Evolutionary conservation across 2,329 filamentous ascomycete species (phyloP).

Genomic region (Epichloe sibirici): DNA sequence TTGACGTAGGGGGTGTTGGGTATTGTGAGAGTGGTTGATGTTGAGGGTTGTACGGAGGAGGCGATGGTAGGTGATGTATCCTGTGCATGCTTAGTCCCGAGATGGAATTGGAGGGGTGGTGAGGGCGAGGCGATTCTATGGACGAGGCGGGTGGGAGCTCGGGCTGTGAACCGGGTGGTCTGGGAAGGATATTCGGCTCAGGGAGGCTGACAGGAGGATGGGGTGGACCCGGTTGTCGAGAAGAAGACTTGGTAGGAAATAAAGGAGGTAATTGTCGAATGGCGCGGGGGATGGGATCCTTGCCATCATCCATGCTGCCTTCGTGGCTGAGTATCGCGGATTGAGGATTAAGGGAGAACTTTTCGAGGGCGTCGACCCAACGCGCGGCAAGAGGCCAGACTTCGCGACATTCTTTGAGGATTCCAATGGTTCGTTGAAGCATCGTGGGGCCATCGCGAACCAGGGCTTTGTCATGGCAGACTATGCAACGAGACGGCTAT

Average conservation of each 20-base stretch:
- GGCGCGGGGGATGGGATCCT: constrained; percentile 19
- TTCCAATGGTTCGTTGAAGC: constrained; percentile 31
- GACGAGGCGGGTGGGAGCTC: constrained; percentile 9
- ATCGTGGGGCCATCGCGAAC: constrained; percentile 31
- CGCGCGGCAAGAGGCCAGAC: constrained; percentile 41
- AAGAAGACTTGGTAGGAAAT: background rate
- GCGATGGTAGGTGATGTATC: constrained; percentile 3
- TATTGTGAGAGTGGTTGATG: constrained; percentile 2
- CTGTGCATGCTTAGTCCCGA: background rate
- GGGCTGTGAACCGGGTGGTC: constrained; percentile 12
- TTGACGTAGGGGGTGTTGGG: constrained; percentile 9
- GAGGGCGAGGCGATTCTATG: constrained; percentile 8
- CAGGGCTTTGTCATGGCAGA: constrained; percentile 29
- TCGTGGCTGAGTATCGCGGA: constrained; percentile 27
- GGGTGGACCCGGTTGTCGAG: background rate
- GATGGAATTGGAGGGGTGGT: background rate
- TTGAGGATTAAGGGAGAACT: constrained; percentile 32
- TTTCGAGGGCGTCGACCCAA: constrained; percentile 38
- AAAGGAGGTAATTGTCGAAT: constrained; percentile 10
- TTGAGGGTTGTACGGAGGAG: constrained; percentile 6
- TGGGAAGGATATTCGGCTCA: constrained; percentile 10
- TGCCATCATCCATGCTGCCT: constrained; percentile 38
- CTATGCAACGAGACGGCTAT: constrained; percentile 13
- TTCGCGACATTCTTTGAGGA: constrained; percentile 35
- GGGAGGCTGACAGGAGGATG: constrained; percentile 7